Conservation (phyloP, 352 stramenopile genomes). For the Globisporangium barbulae region DNA sequence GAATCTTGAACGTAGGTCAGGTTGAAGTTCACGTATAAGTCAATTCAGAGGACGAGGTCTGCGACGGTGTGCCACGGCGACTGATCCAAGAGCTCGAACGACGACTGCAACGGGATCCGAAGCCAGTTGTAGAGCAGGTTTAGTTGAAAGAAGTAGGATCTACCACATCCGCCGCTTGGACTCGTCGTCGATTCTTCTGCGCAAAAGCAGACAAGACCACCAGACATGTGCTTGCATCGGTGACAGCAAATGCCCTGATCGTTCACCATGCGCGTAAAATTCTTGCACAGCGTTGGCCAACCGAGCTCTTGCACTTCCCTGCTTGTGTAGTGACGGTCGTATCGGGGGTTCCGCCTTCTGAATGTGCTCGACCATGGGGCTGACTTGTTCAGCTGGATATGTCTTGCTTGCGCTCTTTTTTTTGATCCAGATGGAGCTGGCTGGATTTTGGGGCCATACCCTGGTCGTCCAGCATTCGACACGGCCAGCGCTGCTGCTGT, state of each 20-base stretch:
- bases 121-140: constrained; percentile 60
- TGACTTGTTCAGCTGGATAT: not conserved
- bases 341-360: not conserved
- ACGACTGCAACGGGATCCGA: constrained; percentile 38
- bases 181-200: constrained; percentile 38
- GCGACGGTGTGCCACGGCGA: constrained; percentile 28
- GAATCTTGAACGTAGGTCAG: constrained; percentile 44
- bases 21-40: constrained; percentile 61
- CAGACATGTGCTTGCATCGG: constrained; percentile 13
- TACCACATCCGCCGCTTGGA: constrained; percentile 42
- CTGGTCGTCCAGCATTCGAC: not conserved
- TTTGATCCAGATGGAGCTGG: not conserved
- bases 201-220: constrained; percentile 35
- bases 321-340: not conserved
- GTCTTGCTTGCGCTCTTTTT: not conserved
- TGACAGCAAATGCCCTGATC: not conserved
- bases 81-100: constrained; percentile 32
- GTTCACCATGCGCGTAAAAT: constrained; percentile 23
- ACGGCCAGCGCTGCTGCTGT: not conserved
- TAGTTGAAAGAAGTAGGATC: constrained; percentile 37
- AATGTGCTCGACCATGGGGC: constrained; percentile 2
- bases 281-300: constrained; percentile 14
- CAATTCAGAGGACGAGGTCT: constrained; percentile 39
- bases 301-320: not conserved
- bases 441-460: not conserved